Percentiles rank a stretch among this genome's conserved stretches.
Evolutionary conservation across 208 protist genomes (phyloP).

Genomic region (Wallacemonas collosoma): DNA sequence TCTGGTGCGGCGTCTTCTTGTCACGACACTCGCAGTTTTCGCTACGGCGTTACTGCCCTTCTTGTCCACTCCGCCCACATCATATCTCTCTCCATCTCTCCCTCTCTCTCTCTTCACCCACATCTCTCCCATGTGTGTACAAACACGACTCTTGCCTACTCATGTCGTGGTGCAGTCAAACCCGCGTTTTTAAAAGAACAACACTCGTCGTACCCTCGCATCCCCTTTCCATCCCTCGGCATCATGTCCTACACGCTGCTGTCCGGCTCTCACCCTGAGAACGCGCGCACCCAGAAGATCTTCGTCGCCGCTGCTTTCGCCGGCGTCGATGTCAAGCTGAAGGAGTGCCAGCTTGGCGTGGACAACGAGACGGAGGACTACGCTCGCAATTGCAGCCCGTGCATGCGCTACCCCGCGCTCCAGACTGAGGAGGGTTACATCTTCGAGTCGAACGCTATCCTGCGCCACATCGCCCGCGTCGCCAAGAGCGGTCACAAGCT

Average conservation of each 20-base stretch:
- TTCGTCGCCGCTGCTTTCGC: conserved; percentile 62
- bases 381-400: conserved; percentile 68
- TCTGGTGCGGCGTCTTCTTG: too few relatives aligned
- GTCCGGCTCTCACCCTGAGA: conserved; percentile 35
- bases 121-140: too few relatives aligned
- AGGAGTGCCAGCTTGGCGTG: conserved; percentile 40
- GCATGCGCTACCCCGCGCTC: conserved; percentile 65
- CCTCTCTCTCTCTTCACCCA: conserved; percentile 20
- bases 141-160: too few relatives aligned
- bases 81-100: conserved; percentile 2
- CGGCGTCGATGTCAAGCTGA: conserved; percentile 51
- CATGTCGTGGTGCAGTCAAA: too few relatives aligned
- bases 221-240: neutral
- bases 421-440: conserved; percentile 71
- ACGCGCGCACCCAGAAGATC: conserved; percentile 62
- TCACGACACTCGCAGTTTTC: too few relatives aligned
- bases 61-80: too few relatives aligned
- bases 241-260: conserved; percentile 48
- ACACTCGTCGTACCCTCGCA: too few relatives aligned
- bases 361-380: conserved; percentile 73
- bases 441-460: conserved; percentile 89
- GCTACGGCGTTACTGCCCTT: too few relatives aligned
- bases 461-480: conserved; percentile 77
- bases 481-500: conserved; percentile 62
- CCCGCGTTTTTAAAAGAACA: too few relatives aligned